Evolutionary conservation across 2,329 filamentous ascomycete genomes (phyloP).

Genomic region (Diplocarpon rosae): DNA sequence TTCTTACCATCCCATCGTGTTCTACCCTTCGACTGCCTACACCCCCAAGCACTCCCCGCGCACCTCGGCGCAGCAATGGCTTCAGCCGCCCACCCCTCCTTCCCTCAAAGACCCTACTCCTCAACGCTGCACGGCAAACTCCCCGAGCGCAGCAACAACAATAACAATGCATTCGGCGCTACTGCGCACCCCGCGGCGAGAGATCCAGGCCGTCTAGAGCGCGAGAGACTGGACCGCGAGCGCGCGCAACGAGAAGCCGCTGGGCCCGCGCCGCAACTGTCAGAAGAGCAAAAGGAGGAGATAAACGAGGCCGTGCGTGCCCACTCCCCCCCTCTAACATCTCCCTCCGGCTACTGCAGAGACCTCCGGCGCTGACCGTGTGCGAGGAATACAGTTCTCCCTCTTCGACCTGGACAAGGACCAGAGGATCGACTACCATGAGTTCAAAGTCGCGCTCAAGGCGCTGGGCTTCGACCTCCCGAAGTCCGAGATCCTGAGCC

Average conservation of each 20-base stretch:
- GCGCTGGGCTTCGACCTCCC: conserved; percentile 88
- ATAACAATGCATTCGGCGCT: conserved; percentile 28
- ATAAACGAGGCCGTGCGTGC: conserved; percentile 79
- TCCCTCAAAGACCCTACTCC: conserved; percentile 32
- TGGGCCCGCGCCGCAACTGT: conserved; percentile 37
- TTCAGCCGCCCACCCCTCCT: conserved; percentile 41
- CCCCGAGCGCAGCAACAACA: conserved; percentile 31
- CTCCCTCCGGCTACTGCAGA: neutral
- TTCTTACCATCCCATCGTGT: neutral
- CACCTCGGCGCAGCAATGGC: conserved; percentile 24
- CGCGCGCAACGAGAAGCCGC: conserved; percentile 15
- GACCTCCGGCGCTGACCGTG: neutral
- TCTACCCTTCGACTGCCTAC: too few relatives aligned
- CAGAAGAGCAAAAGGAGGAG: conserved; percentile 84
- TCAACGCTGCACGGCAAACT: conserved; percentile 37
- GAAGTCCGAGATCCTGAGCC: conserved; percentile 71
- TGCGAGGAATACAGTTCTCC: conserved; percentile 52
- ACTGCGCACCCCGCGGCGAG: conserved; percentile 31
- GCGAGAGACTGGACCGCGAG: conserved; percentile 25
- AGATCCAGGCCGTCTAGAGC: conserved; percentile 29
- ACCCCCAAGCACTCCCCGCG: too few relatives aligned
- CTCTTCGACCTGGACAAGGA: conserved; percentile 97
- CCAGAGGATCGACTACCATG: conserved; percentile 89
- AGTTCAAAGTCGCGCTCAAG: conserved; percentile 92
- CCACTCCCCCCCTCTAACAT: neutral